A percentile compares a stretch with the other conserved stretches of the same genome.
Conservation (phyloP, 371 early-diverging fungal genomes). For the Rhizopus sp. region DNA sequence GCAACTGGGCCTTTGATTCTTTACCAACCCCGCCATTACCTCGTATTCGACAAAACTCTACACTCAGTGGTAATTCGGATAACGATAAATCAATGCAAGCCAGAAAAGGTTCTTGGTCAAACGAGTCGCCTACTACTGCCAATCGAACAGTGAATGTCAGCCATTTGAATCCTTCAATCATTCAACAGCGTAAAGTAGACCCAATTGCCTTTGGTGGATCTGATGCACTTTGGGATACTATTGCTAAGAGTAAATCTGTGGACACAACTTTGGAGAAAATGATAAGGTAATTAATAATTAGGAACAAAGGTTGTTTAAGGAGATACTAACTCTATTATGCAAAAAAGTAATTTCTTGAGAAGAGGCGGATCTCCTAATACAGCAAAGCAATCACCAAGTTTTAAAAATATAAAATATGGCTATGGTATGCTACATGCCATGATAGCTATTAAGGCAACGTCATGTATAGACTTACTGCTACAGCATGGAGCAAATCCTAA, state of each 20-base stretch:
- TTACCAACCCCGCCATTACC: slow-evolving; percentile 19
- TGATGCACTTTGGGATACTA: slow-evolving; percentile 50
- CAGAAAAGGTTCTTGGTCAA: slow-evolving; percentile 28
- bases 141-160: slow-evolving; percentile 6
- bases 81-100: slow-evolving; percentile 7
- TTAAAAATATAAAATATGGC: slow-evolving; percentile 37
- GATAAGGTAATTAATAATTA: slow-evolving; percentile 30
- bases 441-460: slow-evolving; percentile 33
- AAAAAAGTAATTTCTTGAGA: slow-evolving; percentile 43
- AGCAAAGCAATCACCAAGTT: slow-evolving; percentile 43
- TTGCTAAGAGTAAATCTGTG: slow-evolving; percentile 33
- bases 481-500: slow-evolving; percentile 51
- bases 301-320: neutral
- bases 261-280: slow-evolving; percentile 46
- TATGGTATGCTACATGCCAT: slow-evolving; percentile 50
- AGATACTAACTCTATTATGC: neutral
- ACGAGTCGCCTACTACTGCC: slow-evolving; percentile 16
- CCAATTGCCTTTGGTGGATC: slow-evolving; percentile 48
- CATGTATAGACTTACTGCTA: slow-evolving; percentile 35
- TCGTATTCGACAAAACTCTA: slow-evolving; percentile 27
- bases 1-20: slow-evolving; percentile 7
- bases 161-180: slow-evolving; percentile 20
- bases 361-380: slow-evolving; percentile 57
- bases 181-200: slow-evolving; percentile 46
- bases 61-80: slow-evolving; percentile 25